Evolutionary conservation across 2,329 filamentous ascomycete genomes (phyloP).

Genomic region (Trichoderma sp.): DNA sequence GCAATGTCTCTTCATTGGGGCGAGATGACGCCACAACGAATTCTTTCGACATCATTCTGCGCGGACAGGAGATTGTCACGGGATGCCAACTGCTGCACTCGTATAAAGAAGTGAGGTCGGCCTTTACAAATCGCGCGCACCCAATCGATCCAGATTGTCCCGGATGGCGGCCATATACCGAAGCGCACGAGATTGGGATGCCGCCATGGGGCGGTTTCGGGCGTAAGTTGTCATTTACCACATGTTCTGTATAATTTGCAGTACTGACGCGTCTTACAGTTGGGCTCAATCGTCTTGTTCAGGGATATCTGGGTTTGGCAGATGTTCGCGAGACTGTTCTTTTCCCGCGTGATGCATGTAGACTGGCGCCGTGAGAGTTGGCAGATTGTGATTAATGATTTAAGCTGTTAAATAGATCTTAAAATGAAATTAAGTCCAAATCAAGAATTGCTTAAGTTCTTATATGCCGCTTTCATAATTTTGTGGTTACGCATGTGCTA

Average conservation of each 20-base stretch:
- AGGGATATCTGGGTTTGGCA: neutral
- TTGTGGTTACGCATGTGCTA: too few relatives aligned
- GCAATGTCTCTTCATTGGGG: constrained; percentile 6
- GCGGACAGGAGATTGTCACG: constrained; percentile 3
- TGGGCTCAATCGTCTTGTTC: constrained; percentile 4
- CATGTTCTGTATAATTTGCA: neutral
- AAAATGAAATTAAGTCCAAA: too few relatives aligned
- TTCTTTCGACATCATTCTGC: constrained; percentile 2
- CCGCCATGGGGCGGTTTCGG: constrained; percentile 10
- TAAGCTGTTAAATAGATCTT: too few relatives aligned
- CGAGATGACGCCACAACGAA: neutral
- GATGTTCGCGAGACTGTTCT: constrained; percentile 7
- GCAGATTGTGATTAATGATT: too few relatives aligned
- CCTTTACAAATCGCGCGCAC: neutral
- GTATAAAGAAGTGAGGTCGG: neutral
- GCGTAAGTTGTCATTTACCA: neutral
- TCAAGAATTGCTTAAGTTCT: too few relatives aligned
- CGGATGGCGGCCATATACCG: neutral
- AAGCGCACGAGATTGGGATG: constrained; percentile 2
- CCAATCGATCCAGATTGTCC: constrained; percentile 2
- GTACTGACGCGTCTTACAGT: neutral
- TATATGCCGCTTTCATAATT: too few relatives aligned
- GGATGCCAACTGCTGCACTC: constrained; percentile 3
- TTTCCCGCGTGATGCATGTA: constrained; percentile 4
- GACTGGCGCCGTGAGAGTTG: neutral